Percentiles rank a stretch among this genome's conserved stretches.
These are phyloP conservation scores for Tremella mesenterica DNA, from an alignment of 768 basidiomycete species.

Conservation along the genomic window DNA sequence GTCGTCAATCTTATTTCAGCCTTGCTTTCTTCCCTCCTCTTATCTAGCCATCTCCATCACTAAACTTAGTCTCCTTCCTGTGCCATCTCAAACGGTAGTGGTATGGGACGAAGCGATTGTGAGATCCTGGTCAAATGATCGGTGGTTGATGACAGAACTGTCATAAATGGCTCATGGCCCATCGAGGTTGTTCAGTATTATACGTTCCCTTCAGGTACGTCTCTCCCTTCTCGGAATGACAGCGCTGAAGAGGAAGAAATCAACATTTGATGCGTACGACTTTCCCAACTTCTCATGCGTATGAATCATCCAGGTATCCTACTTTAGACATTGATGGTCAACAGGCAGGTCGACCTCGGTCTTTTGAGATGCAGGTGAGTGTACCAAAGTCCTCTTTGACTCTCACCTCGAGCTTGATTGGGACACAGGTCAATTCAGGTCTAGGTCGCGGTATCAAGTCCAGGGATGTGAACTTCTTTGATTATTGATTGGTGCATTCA, in stretches of 20 bases:
- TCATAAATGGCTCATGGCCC: conserved; percentile 70
- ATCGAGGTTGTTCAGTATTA: conserved; percentile 60
- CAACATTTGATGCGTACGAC: conserved; percentile 31
- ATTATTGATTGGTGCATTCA: background rate
- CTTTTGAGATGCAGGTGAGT: conserved; percentile 27
- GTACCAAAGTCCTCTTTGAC: too few relatives aligned
- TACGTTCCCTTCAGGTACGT: conserved; percentile 62
- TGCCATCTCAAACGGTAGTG: too few relatives aligned
- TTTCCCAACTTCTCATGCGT: conserved; percentile 33
- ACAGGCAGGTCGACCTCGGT: conserved; percentile 17
- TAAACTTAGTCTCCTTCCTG: too few relatives aligned
- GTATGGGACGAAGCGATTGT: background rate
- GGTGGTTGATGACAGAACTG: conserved; percentile 53
- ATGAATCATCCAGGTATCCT: conserved; percentile 34
- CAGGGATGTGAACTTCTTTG: background rate
- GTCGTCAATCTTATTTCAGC: too few relatives aligned
- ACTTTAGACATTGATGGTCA: conserved; percentile 3
- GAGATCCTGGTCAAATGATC: background rate
- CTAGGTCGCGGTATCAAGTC: too few relatives aligned
- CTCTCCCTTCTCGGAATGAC: background rate
- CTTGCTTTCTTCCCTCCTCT: too few relatives aligned
- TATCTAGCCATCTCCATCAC: too few relatives aligned
- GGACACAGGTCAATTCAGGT: too few relatives aligned
- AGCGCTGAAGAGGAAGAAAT: conserved; percentile 15
- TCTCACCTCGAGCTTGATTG: too few relatives aligned